Conservation (phyloP, 2,329 filamentous ascomycete species). For the Penicillium sp. region DNA sequence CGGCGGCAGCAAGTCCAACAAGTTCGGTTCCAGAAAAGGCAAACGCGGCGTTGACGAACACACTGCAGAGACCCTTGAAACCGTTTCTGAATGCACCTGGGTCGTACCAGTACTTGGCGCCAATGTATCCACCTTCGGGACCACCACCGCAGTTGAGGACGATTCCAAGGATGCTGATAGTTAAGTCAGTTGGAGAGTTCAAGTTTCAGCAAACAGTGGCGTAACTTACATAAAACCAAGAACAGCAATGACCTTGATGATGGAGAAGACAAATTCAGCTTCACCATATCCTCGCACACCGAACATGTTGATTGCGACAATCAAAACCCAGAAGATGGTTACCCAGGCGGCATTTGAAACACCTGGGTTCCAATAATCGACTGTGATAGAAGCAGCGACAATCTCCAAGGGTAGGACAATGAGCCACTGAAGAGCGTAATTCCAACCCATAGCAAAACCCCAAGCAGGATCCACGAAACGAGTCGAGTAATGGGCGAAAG, state of each 20-base stretch:
- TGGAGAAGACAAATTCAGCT: constrained; percentile 82
- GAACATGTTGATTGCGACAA: constrained; percentile 81
- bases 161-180: constrained; percentile 71
- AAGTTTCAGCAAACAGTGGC: neutral
- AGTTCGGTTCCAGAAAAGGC: constrained; percentile 63
- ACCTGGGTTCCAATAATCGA: constrained; percentile 71
- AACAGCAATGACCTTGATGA: constrained; percentile 81
- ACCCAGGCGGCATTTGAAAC: constrained; percentile 75
- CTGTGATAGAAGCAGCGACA: constrained; percentile 80
- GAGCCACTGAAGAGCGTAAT: constrained; percentile 88
- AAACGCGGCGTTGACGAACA: constrained; percentile 65
- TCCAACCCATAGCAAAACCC: constrained; percentile 96
- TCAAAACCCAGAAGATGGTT: constrained; percentile 72
- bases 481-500: constrained; percentile 88
- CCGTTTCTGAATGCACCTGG: constrained; percentile 75
- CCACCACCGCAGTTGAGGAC: constrained; percentile 82
- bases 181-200: constrained; percentile 18
- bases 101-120: constrained; percentile 70
- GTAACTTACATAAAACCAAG: constrained; percentile 77
- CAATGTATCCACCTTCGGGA: constrained; percentile 72
- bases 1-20: constrained; percentile 60
- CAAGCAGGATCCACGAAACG: constrained; percentile 90
- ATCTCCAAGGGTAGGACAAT: constrained; percentile 81
- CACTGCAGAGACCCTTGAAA: constrained; percentile 64
- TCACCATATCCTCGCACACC: constrained; percentile 88